Conservation (phyloP, 2,329 filamentous ascomycete species). For the Diaporthe destruens region DNA sequence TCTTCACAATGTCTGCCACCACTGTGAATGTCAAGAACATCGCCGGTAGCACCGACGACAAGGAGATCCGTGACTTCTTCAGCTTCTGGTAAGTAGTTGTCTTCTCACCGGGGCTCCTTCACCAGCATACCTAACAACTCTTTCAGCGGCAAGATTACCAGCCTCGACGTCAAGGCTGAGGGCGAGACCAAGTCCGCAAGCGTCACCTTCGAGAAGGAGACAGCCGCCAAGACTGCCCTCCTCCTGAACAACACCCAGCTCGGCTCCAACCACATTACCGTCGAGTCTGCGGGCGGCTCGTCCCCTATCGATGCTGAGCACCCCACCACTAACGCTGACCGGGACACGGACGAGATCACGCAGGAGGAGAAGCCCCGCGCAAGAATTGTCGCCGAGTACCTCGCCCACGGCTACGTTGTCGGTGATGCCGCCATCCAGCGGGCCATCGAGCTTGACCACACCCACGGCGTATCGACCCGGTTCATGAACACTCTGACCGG, state of each 20-base stretch:
- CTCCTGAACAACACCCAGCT: slow-evolving; percentile 98
- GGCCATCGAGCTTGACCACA: slow-evolving; percentile 88
- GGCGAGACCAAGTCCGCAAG: slow-evolving; percentile 83
- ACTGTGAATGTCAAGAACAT: slow-evolving; percentile 95
- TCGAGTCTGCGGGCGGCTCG: slow-evolving; percentile 76
- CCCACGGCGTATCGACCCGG: slow-evolving; percentile 85
- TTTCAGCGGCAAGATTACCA: slow-evolving; percentile 87
- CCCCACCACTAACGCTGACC: slow-evolving; percentile 66
- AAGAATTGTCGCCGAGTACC: slow-evolving; percentile 95
- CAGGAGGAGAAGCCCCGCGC: slow-evolving; percentile 98
- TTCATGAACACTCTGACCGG: slow-evolving; percentile 82
- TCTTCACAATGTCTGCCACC: slow-evolving; percentile 64
- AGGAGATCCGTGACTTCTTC: slow-evolving; percentile 97
- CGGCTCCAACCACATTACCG: slow-evolving; percentile 84
- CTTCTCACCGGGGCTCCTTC: not conserved
- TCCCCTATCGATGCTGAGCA: slow-evolving; percentile 70
- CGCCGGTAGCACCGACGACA: slow-evolving; percentile 82
- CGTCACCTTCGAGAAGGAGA: slow-evolving; percentile 97
- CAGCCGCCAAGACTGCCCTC: slow-evolving; percentile 95
- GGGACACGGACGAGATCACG: slow-evolving; percentile 77
- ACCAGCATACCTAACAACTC: slow-evolving; percentile 2
- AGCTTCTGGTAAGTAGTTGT: slow-evolving; percentile 82
- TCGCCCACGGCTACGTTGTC: slow-evolving; percentile 92
- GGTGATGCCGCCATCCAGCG: slow-evolving; percentile 80
- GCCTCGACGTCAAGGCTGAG: slow-evolving; percentile 79